A percentile compares a stretch with the other conserved stretches of the same genome.
These are phyloP conservation scores for Aspergillus fructus DNA, from an alignment of 2,329 filamentous ascomycete species.

Conservation along the genomic window DNA sequence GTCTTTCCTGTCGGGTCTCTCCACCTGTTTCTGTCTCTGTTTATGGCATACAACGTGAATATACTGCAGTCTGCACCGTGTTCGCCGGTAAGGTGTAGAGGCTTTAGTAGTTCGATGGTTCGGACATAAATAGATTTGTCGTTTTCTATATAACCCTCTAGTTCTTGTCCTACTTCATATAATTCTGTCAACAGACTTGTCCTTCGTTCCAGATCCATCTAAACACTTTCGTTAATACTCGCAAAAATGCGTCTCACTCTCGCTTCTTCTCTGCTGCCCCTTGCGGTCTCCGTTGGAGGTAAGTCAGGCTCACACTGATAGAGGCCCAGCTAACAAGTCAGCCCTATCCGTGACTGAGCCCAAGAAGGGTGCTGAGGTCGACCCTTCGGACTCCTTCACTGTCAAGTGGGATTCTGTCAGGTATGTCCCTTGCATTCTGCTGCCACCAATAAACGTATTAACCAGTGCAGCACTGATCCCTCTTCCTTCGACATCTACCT, in stretches of 20 bases:
- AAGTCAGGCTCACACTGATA: neutral
- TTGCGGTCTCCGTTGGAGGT: constrained; percentile 5
- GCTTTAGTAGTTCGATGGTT: too few relatives aligned
- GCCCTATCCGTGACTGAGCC: constrained; percentile 38
- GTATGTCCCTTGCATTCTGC: neutral
- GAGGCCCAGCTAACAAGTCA: constrained; percentile 13
- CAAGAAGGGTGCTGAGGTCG: constrained; percentile 28
- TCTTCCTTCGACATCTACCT: constrained; percentile 41
- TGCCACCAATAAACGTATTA: too few relatives aligned
- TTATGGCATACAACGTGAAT: too few relatives aligned
- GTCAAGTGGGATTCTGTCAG: constrained; percentile 41
- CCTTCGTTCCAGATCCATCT: too few relatives aligned
- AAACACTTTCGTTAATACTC: neutral
- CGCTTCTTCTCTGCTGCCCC: neutral
- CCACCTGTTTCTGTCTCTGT: too few relatives aligned
- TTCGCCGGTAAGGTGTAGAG: too few relatives aligned
- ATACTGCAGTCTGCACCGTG: too few relatives aligned
- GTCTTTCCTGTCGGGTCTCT: too few relatives aligned
- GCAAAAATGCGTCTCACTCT: constrained; percentile 1
- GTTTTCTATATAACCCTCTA: too few relatives aligned
- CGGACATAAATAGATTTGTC: too few relatives aligned
- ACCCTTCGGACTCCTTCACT: constrained; percentile 34
- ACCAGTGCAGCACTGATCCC: constrained; percentile 35
- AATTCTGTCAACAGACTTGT: too few relatives aligned
- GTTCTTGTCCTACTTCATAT: too few relatives aligned